Evolutionary conservation across 352 stramenopile species (phyloP), one percentile per base, ranked within the genome.

Genomic region (Thalassiosira exigua): DNA sequence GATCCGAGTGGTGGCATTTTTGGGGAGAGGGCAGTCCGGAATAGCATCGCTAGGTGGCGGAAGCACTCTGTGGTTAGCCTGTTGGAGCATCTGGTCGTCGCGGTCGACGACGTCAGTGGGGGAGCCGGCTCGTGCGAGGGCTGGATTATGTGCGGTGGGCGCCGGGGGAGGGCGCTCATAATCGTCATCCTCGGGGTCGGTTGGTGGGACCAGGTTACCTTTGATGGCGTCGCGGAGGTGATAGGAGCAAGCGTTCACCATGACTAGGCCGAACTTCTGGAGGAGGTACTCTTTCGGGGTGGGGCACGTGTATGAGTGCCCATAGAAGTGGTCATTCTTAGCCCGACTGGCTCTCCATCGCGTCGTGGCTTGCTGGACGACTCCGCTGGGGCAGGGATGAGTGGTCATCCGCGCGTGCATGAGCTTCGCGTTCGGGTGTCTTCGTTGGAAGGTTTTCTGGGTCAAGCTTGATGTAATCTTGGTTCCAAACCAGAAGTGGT

Each of bases 191-290:
- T 44, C 14, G 14, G 36, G 36, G 14, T 44, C 36, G 7, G 36
- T 44, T 7, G 36, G 36, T 44, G 36, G 36, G 36, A 44, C 7
- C 36, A 44, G 14, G 36, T 14, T 7, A 14, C 36, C 36, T 14
- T 44, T 14, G 36, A 44, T 44, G 36, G 36, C 36, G n/a, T 56
- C 22, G 17, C 65, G 65, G 5, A 74, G 42, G 65, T 74, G 65
- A 4, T 66, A 27, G 19, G 51, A 27, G 26, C 41, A n/a, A 3
- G 65, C 65, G 11, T 64, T 66, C 9, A 52, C 51, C 21, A 64
- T 42, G 12, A 17, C 22, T 1, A 75, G 24, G 2, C 66, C 66
- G 17, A 75, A 50, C 24, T 75, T 3, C 36, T 75, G 66, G 41
- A 75, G 52, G 2, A 42, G 32, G 52, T 48, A 33, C 2, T 30